Evolutionary conservation across 345 rosid species (phyloP).

Genomic region (Nasturtium officinale): DNA sequence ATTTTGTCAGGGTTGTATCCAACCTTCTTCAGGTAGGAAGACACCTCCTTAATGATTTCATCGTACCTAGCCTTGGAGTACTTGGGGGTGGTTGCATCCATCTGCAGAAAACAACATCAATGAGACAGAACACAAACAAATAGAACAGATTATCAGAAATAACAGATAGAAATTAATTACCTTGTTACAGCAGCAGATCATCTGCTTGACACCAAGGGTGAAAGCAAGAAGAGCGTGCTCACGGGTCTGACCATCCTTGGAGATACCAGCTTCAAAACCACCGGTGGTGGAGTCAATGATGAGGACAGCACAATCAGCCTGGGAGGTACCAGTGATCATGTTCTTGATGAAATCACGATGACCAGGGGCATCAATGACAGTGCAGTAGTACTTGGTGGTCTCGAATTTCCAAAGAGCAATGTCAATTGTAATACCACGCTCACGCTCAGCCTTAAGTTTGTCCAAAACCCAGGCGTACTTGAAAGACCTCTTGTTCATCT

Average conservation of each 20-base stretch:
- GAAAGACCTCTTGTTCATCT: conserved; percentile 67
- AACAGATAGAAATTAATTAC: conserved; percentile 20
- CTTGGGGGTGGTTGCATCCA: conserved; percentile 64
- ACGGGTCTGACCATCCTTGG: conserved; percentile 86
- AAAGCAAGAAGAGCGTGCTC: conserved; percentile 88
- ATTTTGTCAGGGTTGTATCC: conserved; percentile 61
- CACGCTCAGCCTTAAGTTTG: conserved; percentile 96
- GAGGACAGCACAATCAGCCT: conserved; percentile 76
- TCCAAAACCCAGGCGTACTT: conserved; percentile 94
- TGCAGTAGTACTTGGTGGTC: conserved; percentile 90
- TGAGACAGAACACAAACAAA: neutral
- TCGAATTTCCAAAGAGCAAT: conserved; percentile 92
- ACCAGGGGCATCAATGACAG: conserved; percentile 93
- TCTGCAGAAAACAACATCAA: conserved; percentile 26
- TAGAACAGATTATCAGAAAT: neutral
- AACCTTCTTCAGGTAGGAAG: conserved; percentile 64
- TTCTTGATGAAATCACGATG: conserved; percentile 85
- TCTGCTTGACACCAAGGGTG: conserved; percentile 88
- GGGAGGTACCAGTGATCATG: conserved; percentile 79
- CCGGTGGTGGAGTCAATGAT: conserved; percentile 86
- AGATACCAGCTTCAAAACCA: conserved; percentile 85
- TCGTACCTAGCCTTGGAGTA: conserved; percentile 66
- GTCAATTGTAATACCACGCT: conserved; percentile 91
- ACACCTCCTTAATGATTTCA: conserved; percentile 58
- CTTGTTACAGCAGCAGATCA: conserved; percentile 83